Conservation (phyloP, 441 rosid species). For the Adansonia gregorii region DNA sequence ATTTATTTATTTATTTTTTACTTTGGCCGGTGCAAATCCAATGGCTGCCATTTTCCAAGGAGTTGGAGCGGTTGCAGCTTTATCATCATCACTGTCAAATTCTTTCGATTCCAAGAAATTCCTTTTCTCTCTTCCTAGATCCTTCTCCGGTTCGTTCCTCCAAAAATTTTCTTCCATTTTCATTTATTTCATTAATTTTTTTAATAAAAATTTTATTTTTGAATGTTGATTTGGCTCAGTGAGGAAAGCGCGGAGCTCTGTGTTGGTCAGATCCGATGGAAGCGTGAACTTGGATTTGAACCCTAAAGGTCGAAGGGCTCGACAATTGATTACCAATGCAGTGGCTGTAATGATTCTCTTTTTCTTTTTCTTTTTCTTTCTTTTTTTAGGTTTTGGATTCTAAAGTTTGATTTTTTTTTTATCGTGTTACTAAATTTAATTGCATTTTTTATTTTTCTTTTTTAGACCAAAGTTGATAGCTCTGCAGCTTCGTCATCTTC, state of each 20-base stretch:
- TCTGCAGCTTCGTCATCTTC: constrained; percentile 51
- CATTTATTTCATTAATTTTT: neutral
- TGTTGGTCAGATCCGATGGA: constrained; percentile 60
- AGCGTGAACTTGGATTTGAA: constrained; percentile 40
- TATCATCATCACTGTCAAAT: constrained; percentile 45
- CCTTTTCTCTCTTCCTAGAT: constrained; percentile 38
- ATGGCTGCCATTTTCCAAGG: constrained; percentile 72
- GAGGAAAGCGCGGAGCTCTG: constrained; percentile 41
- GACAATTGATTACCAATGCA: constrained; percentile 54
- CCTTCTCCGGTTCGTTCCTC: constrained; percentile 42
- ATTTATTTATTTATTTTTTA: neutral
- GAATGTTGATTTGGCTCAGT: constrained; percentile 34
- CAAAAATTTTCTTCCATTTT: neutral
- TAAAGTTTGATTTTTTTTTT: neutral
- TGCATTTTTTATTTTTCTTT: constrained; percentile 3
- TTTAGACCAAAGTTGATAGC: constrained; percentile 54
- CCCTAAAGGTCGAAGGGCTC: constrained; percentile 38
- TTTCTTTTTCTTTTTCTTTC: neutral
- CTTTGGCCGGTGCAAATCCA: neutral
- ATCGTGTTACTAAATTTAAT: neutral
- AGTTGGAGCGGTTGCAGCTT: constrained; percentile 51
- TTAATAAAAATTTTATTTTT: too few relatives aligned
- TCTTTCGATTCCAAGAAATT: constrained; percentile 54
- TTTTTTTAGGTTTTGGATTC: neutral
- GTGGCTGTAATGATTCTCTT: constrained; percentile 53